A percentile compares a stretch with the other conserved stretches of the same genome.
phyloP scores from a whole-genome alignment of 345 rosid species.

The Gossypium sturtianum region DNA sequence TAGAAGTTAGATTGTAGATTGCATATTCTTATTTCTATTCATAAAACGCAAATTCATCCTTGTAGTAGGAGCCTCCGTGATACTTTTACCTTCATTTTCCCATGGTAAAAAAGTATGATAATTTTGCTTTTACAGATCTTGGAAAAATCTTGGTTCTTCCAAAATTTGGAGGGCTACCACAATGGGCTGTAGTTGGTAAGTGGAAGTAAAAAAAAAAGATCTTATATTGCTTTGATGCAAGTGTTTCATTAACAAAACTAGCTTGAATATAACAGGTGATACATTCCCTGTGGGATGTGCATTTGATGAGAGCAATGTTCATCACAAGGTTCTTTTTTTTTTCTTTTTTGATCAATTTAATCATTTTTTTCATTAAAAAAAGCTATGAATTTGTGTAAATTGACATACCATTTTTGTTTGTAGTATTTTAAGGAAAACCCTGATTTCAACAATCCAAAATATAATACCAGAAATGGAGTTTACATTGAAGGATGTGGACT shows the following conservation, averaged over 20 bases:
- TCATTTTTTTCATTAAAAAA: background rate
- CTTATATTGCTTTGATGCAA: background rate
- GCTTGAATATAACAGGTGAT: slow-evolving; percentile 19
- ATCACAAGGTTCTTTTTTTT: slow-evolving; percentile 30
- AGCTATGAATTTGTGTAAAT: background rate
- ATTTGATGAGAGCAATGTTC: slow-evolving; percentile 33
- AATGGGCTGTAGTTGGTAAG: slow-evolving; percentile 47
- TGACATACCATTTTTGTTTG: background rate
- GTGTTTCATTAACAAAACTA: background rate
- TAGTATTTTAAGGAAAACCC: slow-evolving; percentile 60
- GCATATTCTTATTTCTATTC: too few species aligned
- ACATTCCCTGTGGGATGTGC: slow-evolving; percentile 54
- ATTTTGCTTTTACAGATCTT: slow-evolving; percentile 22
- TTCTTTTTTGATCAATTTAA: background rate
- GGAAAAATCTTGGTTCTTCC: slow-evolving; percentile 41
- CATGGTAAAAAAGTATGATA: too few species aligned
- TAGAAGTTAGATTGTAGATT: too few species aligned
- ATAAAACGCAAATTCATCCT: too few species aligned
- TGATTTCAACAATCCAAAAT: slow-evolving; percentile 38
- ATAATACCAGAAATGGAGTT: slow-evolving; percentile 48
- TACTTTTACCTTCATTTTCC: background rate
- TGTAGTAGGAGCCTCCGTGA: too few species aligned
- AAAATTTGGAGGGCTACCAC: slow-evolving; percentile 32
- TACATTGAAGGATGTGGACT: slow-evolving; percentile 52
- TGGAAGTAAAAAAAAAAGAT: background rate